These are phyloP conservation scores for Colletotrichum lini DNA, from an alignment of 2,329 filamentous ascomycete species.

Conservation along the genomic window DNA sequence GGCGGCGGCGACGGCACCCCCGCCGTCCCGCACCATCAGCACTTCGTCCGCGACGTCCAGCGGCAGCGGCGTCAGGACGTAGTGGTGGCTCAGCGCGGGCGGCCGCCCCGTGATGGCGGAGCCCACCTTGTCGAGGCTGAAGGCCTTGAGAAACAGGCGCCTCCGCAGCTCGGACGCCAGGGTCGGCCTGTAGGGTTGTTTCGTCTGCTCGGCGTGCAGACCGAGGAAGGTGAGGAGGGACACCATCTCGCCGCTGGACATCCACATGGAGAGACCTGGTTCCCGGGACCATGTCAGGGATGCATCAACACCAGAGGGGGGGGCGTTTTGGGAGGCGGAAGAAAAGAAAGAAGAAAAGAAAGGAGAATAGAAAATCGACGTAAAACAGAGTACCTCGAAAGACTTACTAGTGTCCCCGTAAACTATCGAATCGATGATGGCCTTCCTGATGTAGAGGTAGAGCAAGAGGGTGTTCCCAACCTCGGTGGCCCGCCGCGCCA, in stretches of 20 bases:
- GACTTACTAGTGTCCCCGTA: conserved; percentile 58
- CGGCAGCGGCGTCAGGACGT: conserved; percentile 67
- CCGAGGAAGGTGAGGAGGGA: conserved; percentile 55
- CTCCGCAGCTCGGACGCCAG: conserved; percentile 54
- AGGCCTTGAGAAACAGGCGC: conserved; percentile 54
- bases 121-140: conserved; percentile 63
- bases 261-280: conserved; percentile 55
- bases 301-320: too few relatives aligned
- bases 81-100: conserved; percentile 66
- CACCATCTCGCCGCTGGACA: conserved; percentile 54
- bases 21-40: conserved; percentile 58
- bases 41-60: conserved; percentile 68
- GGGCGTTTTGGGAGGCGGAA: neutral
- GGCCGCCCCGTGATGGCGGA: conserved; percentile 69
- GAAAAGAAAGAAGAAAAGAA: too few relatives aligned
- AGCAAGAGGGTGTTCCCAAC: conserved; percentile 56
- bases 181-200: conserved; percentile 49
- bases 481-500: conserved; percentile 46
- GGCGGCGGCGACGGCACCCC: conserved; percentile 53
- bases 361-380: neutral
- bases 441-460: conserved; percentile 52
- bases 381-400: neutral
- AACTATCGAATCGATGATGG: conserved; percentile 54
- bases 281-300: neutral
- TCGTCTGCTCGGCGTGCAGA: conserved; percentile 48